Evolutionary conservation across 2,329 filamentous ascomycete genomes (phyloP).

Genomic region (Bertia moriformis): DNA sequence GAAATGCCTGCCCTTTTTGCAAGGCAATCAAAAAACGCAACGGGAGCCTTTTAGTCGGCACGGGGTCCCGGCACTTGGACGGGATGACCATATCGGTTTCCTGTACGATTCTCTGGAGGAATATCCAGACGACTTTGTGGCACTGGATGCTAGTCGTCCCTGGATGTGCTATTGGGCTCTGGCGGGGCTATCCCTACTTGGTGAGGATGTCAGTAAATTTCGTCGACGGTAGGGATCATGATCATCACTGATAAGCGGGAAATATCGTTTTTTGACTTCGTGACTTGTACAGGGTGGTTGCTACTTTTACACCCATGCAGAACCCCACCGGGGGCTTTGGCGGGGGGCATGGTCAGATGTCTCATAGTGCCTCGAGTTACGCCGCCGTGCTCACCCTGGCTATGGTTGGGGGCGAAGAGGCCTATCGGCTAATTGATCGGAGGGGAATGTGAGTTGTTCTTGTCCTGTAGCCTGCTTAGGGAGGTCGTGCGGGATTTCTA

Average conservation of each 20-base stretch:
- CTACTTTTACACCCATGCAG: constrained; percentile 32
- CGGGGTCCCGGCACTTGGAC: constrained; percentile 43
- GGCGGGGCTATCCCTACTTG: constrained; percentile 41
- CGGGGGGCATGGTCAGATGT: constrained; percentile 55
- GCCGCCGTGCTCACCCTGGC: constrained; percentile 46
- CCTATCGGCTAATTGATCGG: constrained; percentile 44
- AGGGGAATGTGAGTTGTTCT: constrained; percentile 36
- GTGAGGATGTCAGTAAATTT: constrained; percentile 43
- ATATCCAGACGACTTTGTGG: constrained; percentile 40
- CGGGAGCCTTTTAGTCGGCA: constrained; percentile 31
- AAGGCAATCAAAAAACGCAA: constrained; percentile 22
- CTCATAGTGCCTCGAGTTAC: constrained; percentile 55
- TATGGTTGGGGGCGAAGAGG: constrained; percentile 41
- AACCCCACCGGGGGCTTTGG: constrained; percentile 54
- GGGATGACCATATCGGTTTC: constrained; percentile 26
- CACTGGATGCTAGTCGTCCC: constrained; percentile 55
- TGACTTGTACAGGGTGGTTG: too few relatives aligned
- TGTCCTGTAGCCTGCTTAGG: not conserved
- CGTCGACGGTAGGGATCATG: constrained; percentile 23
- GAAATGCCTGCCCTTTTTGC: constrained; percentile 37
- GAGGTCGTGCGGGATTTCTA: constrained; percentile 35
- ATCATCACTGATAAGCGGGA: too few relatives aligned
- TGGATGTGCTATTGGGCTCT: constrained; percentile 63
- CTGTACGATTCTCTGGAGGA: constrained; percentile 19
- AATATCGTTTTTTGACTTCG: too few relatives aligned